Percentiles rank a stretch among this genome's conserved stretches.
These are phyloP conservation scores for Zygnema circumcarinatum DNA, from an alignment of 139 green algal species.

Conservation along the genomic window DNA sequence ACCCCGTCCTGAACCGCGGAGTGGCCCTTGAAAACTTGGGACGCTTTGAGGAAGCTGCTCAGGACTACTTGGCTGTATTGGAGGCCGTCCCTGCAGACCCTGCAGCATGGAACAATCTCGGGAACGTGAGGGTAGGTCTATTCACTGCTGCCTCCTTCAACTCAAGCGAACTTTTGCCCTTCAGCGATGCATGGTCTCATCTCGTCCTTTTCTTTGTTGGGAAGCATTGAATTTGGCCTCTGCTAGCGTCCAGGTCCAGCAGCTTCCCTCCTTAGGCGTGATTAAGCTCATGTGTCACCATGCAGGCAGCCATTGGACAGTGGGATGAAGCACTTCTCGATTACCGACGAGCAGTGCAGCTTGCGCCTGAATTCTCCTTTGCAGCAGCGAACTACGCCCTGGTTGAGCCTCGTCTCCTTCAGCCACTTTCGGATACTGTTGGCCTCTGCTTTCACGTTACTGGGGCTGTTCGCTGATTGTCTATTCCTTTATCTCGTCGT, in stretches of 20 bases:
- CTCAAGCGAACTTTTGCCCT: background rate
- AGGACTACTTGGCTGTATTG: slow-evolving; percentile 60
- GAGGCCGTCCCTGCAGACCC: slow-evolving; percentile 37
- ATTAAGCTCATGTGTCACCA: background rate
- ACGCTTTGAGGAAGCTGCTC: slow-evolving; percentile 50
- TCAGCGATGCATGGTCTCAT: background rate
- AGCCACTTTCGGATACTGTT: no score
- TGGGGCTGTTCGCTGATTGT: no score
- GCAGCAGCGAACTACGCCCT: slow-evolving; percentile 62
- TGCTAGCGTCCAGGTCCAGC: background rate
- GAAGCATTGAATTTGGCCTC: background rate
- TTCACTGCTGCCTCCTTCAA: background rate
- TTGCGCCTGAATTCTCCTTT: slow-evolving; percentile 64
- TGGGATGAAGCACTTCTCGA: slow-evolving; percentile 54
- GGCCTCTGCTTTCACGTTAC: no score
- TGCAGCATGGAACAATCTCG: slow-evolving; percentile 63
- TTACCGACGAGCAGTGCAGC: slow-evolving; percentile 41
- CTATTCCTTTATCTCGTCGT: no score
- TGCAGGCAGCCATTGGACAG: slow-evolving; percentile 38
- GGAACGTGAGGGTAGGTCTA: slow-evolving; percentile 41
- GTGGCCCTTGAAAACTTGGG: slow-evolving; percentile 61
- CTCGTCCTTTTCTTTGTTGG: background rate
- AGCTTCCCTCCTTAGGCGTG: no score
- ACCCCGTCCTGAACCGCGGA: slow-evolving; percentile 67
- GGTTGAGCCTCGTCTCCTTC: no score